phyloP scores from a whole-genome alignment of 306 rosid species.

The Parietaria judaica region DNA sequence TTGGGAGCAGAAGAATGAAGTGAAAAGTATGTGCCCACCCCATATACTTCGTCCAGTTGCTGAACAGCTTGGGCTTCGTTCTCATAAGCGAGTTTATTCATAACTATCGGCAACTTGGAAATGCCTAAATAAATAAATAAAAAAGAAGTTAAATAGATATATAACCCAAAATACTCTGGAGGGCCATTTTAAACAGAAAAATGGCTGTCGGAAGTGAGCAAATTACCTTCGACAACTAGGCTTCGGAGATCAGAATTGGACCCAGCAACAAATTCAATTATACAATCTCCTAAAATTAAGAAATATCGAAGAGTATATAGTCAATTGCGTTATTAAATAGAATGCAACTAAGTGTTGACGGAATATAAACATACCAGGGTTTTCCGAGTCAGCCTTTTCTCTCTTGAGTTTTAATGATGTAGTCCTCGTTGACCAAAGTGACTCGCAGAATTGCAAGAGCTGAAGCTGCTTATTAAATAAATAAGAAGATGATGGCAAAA shows the following conservation, averaged over 20 bases:
- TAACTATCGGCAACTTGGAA: constrained; percentile 49
- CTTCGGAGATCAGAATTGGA: constrained; percentile 44
- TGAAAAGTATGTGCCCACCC: constrained; percentile 33
- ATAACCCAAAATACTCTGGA: background rate
- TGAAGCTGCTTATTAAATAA: constrained; percentile 46
- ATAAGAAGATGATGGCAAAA: constrained; percentile 47
- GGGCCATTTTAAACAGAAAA: background rate
- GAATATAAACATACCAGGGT: constrained; percentile 35
- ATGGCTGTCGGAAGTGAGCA: constrained; percentile 1
- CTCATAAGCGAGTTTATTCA: constrained; percentile 19
- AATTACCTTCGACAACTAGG: constrained; percentile 64
- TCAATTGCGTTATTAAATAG: background rate
- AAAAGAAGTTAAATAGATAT: background rate
- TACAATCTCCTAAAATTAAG: constrained; percentile 24
- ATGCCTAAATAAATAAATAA: constrained; percentile 32
- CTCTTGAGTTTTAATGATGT: background rate
- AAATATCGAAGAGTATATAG: background rate
- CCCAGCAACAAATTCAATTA: constrained; percentile 35
- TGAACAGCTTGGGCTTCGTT: constrained; percentile 28
- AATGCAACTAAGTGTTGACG: background rate
- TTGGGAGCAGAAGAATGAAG: background rate
- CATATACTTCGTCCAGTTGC: constrained; percentile 45
- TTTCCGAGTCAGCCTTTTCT: constrained; percentile 15
- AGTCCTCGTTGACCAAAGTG: constrained; percentile 50
- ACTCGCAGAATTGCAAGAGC: constrained; percentile 47